A percentile compares a stretch with the other conserved stretches of the same genome.
These are phyloP conservation scores for Ascomycota sp. DNA, from an alignment of 2,329 filamentous ascomycete species.

Conservation along the genomic window DNA sequence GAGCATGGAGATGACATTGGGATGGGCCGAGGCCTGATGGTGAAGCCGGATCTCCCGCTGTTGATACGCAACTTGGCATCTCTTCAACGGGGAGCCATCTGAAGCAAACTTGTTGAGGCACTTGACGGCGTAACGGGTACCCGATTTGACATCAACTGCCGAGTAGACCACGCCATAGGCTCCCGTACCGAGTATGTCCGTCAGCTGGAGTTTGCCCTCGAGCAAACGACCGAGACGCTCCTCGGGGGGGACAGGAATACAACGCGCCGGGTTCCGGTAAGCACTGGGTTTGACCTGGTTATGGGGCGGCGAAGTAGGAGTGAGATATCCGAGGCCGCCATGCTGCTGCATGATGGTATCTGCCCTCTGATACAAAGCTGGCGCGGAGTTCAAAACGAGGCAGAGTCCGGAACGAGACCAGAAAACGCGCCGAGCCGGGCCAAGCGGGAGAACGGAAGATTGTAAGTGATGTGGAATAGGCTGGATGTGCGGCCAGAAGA, in stretches of 20 bases:
- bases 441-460: too few relatives aligned
- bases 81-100: constrained; percentile 52
- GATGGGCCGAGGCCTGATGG: constrained; percentile 70
- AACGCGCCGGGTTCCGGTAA: constrained; percentile 18
- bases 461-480: too few relatives aligned
- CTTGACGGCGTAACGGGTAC: constrained; percentile 82
- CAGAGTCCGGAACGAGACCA: too few relatives aligned
- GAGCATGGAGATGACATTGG: constrained; percentile 81
- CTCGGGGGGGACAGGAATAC: constrained; percentile 48
- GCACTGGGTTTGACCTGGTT: constrained; percentile 25
- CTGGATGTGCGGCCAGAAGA: too few relatives aligned
- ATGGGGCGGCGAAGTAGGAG: constrained; percentile 34
- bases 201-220: constrained; percentile 65
- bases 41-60: constrained; percentile 84
- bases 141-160: constrained; percentile 64
- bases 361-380: too few relatives aligned
- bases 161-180: constrained; percentile 94
- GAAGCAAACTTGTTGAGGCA: constrained; percentile 79
- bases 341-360: constrained; percentile 44
- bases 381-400: too few relatives aligned
- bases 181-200: constrained; percentile 71
- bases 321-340: constrained; percentile 34
- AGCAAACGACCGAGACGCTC: constrained; percentile 71
- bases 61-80: constrained; percentile 75
- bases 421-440: too few relatives aligned